Conservation (phyloP, 306 rosid genomes). For the Crotalaria pallida region DNA sequence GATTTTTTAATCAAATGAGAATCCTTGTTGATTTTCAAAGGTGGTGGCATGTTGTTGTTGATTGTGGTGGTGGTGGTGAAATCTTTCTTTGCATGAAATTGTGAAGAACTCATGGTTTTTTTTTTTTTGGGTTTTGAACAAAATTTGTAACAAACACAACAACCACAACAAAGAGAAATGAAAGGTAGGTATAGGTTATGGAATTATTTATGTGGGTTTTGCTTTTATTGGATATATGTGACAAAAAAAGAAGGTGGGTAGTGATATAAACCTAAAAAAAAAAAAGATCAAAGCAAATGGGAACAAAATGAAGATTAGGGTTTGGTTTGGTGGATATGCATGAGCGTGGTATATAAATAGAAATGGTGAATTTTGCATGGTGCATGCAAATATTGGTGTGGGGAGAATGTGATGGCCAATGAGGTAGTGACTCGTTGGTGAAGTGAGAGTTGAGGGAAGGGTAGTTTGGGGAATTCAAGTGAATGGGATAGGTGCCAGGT, state of each 20-base stretch:
- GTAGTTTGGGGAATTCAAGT: not conserved
- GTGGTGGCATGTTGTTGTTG: slow-evolving; percentile 33
- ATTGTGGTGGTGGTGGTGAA: not conserved
- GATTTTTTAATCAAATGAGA: slow-evolving; percentile 59
- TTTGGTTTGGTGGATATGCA: slow-evolving; percentile 13
- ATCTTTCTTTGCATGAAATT: slow-evolving; percentile 33
- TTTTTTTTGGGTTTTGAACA: not conserved
- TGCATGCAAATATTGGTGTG: not conserved
- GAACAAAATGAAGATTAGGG: not conserved
- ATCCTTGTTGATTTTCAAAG: slow-evolving; percentile 53
- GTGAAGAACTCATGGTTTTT: slow-evolving; percentile 42
- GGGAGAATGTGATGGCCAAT: not conserved
- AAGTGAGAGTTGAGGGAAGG: not conserved
- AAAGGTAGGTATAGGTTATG: not conserved
- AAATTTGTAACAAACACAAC: not conserved
- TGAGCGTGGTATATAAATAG: slow-evolving; percentile 3
- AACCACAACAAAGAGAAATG: not conserved
- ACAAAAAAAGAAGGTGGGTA: not conserved
- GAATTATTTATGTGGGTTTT: slow-evolving; percentile 1
- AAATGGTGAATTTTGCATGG: not conserved
- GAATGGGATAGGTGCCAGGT: not conserved
- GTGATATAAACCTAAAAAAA: no score
- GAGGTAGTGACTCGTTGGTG: not conserved
- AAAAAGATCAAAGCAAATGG: no score
- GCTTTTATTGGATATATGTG: not conserved